Evolutionary conservation across 768 basidiomycete genomes (phyloP).

Genomic region (Lentinus brumalis): DNA sequence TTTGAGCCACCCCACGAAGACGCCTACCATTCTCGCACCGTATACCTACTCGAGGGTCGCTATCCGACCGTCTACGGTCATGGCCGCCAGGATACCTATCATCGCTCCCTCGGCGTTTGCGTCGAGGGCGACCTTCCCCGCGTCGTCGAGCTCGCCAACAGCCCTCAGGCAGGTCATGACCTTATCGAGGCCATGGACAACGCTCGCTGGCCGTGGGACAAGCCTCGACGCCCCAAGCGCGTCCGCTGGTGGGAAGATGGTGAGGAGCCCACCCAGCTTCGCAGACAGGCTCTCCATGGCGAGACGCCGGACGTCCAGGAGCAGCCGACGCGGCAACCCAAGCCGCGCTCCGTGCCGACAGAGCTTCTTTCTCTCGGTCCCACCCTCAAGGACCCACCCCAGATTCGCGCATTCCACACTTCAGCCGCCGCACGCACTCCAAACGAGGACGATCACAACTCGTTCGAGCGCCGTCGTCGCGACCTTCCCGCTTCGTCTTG

Average conservation of each 20-base stretch:
- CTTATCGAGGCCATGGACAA: slow-evolving; percentile 37
- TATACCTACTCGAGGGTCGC: slow-evolving; percentile 40
- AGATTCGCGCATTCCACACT: slow-evolving; percentile 21
- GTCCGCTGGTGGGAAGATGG: slow-evolving; percentile 34
- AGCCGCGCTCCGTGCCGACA: not conserved
- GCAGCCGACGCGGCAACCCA: not conserved
- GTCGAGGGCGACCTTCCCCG: slow-evolving; percentile 34
- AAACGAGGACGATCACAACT: slow-evolving; percentile 9
- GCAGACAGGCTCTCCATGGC: slow-evolving; percentile 1
- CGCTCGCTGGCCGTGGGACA: slow-evolving; percentile 40
- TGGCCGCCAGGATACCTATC: slow-evolving; percentile 33
- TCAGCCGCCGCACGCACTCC: not conserved
- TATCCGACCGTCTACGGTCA: slow-evolving; percentile 32
- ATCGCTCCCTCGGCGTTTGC: slow-evolving; percentile 39
- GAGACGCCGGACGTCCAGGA: not conserved
- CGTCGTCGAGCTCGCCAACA: slow-evolving; percentile 36
- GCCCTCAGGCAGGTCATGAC: slow-evolving; percentile 17
- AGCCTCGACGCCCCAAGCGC: not conserved
- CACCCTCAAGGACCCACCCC: not conserved
- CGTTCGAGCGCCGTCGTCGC: slow-evolving; percentile 16
- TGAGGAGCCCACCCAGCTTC: slow-evolving; percentile 26
- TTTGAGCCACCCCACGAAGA: slow-evolving; percentile 35
- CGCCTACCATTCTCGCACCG: slow-evolving; percentile 43
- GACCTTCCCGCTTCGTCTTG: slow-evolving; percentile 26
- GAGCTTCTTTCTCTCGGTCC: slow-evolving; percentile 10